These are phyloP conservation scores for Grosmannia serpens DNA, from an alignment of 2,329 filamentous ascomycete species.

Conservation along the genomic window DNA sequence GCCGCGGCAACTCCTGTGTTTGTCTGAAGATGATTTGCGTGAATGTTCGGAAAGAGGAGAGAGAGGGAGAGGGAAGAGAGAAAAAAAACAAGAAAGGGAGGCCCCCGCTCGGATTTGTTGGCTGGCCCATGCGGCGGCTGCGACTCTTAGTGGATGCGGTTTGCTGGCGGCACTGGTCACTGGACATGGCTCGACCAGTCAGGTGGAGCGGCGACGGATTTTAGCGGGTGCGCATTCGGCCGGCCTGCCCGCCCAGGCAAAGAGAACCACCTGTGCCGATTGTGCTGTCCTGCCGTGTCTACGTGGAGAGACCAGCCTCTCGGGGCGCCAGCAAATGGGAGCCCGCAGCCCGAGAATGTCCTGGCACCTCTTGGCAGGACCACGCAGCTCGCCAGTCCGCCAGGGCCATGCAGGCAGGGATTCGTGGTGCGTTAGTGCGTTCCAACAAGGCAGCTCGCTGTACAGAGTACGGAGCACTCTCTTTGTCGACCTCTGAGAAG, in stretches of 20 bases:
- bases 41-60: background rate
- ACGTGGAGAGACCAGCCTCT: background rate
- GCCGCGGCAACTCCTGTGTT: background rate
- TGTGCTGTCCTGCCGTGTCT: background rate
- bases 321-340: background rate
- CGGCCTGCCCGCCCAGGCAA: background rate
- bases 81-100: background rate
- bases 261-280: background rate
- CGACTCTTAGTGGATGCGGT: background rate
- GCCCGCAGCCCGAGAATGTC: background rate
- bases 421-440: background rate
- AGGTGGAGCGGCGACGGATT: slow-evolving; percentile 1
- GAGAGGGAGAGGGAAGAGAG: background rate
- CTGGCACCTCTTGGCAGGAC: background rate
- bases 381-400: background rate
- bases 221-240: background rate
- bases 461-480: too few relatives aligned
- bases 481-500: background rate
- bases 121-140: background rate
- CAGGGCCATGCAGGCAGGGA: too few relatives aligned
- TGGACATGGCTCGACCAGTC: background rate
- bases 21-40: background rate
- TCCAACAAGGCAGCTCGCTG: too few relatives aligned
- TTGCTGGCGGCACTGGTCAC: slow-evolving; percentile 1
- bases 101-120: background rate